A percentile compares a stretch with the other conserved stretches of the same genome.
Conservation (phyloP, 202 grass and related monocot species). For the Panicum hallii region DNA sequence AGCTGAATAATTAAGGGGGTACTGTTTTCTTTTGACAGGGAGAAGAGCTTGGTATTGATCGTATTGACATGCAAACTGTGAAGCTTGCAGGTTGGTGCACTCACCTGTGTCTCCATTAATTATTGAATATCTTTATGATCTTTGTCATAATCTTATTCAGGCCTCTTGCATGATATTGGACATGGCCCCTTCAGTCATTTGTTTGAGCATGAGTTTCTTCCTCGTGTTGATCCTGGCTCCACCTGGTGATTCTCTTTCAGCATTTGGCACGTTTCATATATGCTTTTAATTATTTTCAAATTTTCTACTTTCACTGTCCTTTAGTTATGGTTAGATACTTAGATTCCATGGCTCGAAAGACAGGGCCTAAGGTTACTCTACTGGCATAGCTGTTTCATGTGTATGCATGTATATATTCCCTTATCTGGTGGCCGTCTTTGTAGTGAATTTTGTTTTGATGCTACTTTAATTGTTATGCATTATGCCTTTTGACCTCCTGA, state of each 20-base stretch:
- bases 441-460: neutral
- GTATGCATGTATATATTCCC: neutral
- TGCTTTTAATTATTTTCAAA: slow-evolving; percentile 14
- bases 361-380: neutral
- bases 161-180: slow-evolving; percentile 92
- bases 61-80: slow-evolving; percentile 76
- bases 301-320: slow-evolving; percentile 24
- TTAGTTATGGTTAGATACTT: slow-evolving; percentile 12
- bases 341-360: neutral
- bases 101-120: slow-evolving; percentile 1
- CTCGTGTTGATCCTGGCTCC: slow-evolving; percentile 65
- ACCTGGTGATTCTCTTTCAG: slow-evolving; percentile 63
- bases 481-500: neutral
- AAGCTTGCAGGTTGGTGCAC: slow-evolving; percentile 79
- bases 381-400: neutral
- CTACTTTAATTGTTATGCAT: neutral
- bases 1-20: slow-evolving; percentile 6
- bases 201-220: slow-evolving; percentile 97
- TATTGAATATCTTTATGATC: slow-evolving; percentile 39
- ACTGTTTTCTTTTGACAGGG: slow-evolving; percentile 56
- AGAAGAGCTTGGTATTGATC: slow-evolving; percentile 75
- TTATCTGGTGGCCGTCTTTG: neutral
- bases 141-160: slow-evolving; percentile 48
- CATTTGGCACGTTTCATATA: slow-evolving; percentile 10
- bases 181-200: slow-evolving; percentile 97